Percentiles rank a stretch among this genome's conserved stretches.
These are phyloP conservation scores for Neoboletus subvelutipes DNA, from an alignment of 768 basidiomycete species.

Conservation along the genomic window DNA sequence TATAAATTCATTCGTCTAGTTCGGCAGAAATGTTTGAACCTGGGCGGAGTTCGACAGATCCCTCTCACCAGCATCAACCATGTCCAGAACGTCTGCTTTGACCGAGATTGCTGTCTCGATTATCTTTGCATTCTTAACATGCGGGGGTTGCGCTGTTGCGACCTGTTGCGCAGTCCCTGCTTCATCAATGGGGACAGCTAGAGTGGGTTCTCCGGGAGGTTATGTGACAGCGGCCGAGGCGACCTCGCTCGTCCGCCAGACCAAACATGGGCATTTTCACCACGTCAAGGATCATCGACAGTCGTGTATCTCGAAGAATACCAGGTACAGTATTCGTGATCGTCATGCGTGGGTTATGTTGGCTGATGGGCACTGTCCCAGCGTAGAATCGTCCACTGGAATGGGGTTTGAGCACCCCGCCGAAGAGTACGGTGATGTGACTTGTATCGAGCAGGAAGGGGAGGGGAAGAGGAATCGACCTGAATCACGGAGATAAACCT, in stretches of 20 bases:
- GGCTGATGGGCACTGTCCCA: neutral
- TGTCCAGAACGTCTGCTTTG: neutral
- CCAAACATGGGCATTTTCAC: neutral
- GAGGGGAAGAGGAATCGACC: neutral
- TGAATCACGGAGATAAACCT: neutral
- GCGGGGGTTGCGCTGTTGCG: constrained; percentile 2
- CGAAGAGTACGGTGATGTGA: neutral
- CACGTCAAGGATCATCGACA: neutral
- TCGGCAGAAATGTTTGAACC: neutral
- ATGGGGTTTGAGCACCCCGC: neutral
- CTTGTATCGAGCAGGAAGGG: neutral
- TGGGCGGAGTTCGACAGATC: no score
- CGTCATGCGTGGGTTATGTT: neutral
- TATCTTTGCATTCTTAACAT: neutral
- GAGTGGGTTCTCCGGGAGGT: neutral
- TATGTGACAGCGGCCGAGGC: no score
- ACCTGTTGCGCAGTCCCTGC: neutral
- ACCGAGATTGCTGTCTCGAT: neutral
- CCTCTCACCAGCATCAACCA: neutral
- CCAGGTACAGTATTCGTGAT: neutral
- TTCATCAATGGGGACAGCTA: neutral
- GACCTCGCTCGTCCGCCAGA: neutral
- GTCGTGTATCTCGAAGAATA: neutral
- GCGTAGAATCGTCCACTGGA: neutral
- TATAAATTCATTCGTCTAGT: neutral